Conservation (phyloP, 2,329 filamentous ascomycete species). For the Chaetomium globosum region DNA sequence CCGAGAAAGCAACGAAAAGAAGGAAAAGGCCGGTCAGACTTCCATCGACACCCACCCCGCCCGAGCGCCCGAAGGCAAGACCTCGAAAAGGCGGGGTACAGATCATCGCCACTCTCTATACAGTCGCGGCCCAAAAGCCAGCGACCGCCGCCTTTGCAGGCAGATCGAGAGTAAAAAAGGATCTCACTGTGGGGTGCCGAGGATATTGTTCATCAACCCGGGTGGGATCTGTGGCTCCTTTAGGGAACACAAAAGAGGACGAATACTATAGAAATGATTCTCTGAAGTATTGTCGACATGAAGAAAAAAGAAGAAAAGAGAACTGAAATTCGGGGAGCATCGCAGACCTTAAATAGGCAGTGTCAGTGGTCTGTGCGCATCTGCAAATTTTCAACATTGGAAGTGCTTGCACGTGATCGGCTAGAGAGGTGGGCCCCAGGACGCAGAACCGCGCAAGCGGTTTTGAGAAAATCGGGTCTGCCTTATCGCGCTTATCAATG, state of each 20-base stretch:
- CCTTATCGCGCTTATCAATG: too few relatives aligned
- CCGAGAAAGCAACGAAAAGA: slow-evolving; percentile 59
- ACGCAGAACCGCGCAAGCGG: too few relatives aligned
- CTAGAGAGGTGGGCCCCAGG: too few relatives aligned
- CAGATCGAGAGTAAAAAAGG: slow-evolving; percentile 59
- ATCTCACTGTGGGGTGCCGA: slow-evolving; percentile 84
- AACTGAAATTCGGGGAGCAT: slow-evolving; percentile 41
- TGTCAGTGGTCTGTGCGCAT: slow-evolving; percentile 36
- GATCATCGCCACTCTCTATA: slow-evolving; percentile 96
- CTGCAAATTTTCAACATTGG: slow-evolving; percentile 30
- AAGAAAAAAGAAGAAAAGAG: slow-evolving; percentile 56
- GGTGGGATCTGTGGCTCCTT: slow-evolving; percentile 91
- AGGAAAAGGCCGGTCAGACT: slow-evolving; percentile 76
- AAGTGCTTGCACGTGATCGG: slow-evolving; percentile 17
- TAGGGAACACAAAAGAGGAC: slow-evolving; percentile 89
- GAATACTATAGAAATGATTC: slow-evolving; percentile 99
- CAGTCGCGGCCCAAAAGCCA: slow-evolving; percentile 48
- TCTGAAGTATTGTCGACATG: slow-evolving; percentile 66
- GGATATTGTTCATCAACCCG: slow-evolving; percentile 93
- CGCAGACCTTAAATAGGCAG: slow-evolving; percentile 56
- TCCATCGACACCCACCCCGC: slow-evolving; percentile 81
- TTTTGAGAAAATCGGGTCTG: too few relatives aligned
- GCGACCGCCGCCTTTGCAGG: slow-evolving; percentile 63
- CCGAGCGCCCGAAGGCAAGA: slow-evolving; percentile 76
- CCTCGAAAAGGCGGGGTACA: slow-evolving; percentile 68